phyloP scores from a whole-genome alignment of 139 green algal species.

The Chlamydomonas applanata region DNA sequence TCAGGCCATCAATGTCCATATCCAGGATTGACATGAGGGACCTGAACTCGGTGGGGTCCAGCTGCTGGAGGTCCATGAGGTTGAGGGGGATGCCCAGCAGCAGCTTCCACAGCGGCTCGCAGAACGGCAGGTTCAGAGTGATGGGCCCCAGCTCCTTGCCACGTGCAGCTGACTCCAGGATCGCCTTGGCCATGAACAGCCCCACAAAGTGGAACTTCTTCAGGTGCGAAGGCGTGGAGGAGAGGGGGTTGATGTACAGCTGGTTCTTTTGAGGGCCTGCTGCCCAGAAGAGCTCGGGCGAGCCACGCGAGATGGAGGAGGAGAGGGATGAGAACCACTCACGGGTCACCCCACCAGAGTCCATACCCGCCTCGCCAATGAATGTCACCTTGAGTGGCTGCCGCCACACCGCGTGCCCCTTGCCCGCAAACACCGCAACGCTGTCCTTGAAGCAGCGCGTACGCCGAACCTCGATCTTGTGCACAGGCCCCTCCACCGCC shows the following conservation, averaged over 20 bases:
- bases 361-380: slow-evolving; percentile 60
- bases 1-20: slow-evolving; percentile 63
- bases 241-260: slow-evolving; percentile 61
- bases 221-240: slow-evolving; percentile 45
- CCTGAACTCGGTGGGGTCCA: slow-evolving; percentile 52
- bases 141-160: slow-evolving; percentile 56
- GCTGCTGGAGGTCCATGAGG: slow-evolving; percentile 55
- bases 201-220: slow-evolving; percentile 65
- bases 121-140: slow-evolving; percentile 58
- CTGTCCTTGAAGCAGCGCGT: slow-evolving; percentile 52
- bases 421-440: slow-evolving; percentile 36
- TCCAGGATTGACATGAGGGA: slow-evolving; percentile 57
- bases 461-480: slow-evolving; percentile 58
- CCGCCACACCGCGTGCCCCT: slow-evolving; percentile 36
- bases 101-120: slow-evolving; percentile 67
- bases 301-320: slow-evolving; percentile 45
- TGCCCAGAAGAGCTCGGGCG: slow-evolving; percentile 56
- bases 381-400: slow-evolving; percentile 41
- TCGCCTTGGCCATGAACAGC: slow-evolving; percentile 63
- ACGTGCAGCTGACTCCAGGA: slow-evolving; percentile 51
- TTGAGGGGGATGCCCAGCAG: slow-evolving; percentile 55
- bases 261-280: slow-evolving; percentile 43
- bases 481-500: slow-evolving; percentile 50
- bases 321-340: slow-evolving; percentile 64
- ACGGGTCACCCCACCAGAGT: slow-evolving; percentile 57